phyloP scores from a whole-genome alignment of 2,329 filamentous ascomycete genomes.

The Colletotrichum sp. region DNA sequence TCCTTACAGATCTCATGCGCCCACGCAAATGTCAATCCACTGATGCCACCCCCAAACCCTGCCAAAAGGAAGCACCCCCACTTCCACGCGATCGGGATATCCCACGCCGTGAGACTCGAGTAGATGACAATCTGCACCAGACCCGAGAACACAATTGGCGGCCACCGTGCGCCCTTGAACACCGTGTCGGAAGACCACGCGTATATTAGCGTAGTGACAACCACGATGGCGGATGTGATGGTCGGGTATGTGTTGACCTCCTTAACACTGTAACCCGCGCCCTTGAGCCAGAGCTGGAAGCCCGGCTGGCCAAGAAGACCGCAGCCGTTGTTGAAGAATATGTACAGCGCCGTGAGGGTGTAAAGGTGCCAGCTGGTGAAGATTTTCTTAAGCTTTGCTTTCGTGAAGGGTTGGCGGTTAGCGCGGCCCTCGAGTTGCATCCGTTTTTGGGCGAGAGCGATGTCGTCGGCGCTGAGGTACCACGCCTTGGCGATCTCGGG shows the following conservation, averaged over 20 bases:
- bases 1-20: constrained; percentile 54
- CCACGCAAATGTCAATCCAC: constrained; percentile 52
- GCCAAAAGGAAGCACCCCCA: constrained; percentile 65
- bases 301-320: constrained; percentile 55
- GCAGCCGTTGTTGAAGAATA: constrained; percentile 67
- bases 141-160: constrained; percentile 63
- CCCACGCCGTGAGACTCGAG: constrained; percentile 45
- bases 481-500: constrained; percentile 22
- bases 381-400: constrained; percentile 62
- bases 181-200: constrained; percentile 70
- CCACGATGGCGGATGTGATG: constrained; percentile 56
- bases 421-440: constrained; percentile 51
- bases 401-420: constrained; percentile 41
- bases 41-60: constrained; percentile 54
- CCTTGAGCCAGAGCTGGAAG: constrained; percentile 56
- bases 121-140: constrained; percentile 45
- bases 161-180: constrained; percentile 66
- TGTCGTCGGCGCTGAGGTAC: constrained; percentile 37
- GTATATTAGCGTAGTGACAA: constrained; percentile 65
- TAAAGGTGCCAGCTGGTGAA: constrained; percentile 71
- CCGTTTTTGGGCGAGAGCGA: constrained; percentile 41
- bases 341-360: constrained; percentile 60
- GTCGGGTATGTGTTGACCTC: constrained; percentile 63
- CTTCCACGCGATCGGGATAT: constrained; percentile 58
- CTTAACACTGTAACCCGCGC: constrained; percentile 43